Base-by-base conservation (phyloP, 2,329 filamentous ascomycete species). In the Penicillium occitanis region DNA sequence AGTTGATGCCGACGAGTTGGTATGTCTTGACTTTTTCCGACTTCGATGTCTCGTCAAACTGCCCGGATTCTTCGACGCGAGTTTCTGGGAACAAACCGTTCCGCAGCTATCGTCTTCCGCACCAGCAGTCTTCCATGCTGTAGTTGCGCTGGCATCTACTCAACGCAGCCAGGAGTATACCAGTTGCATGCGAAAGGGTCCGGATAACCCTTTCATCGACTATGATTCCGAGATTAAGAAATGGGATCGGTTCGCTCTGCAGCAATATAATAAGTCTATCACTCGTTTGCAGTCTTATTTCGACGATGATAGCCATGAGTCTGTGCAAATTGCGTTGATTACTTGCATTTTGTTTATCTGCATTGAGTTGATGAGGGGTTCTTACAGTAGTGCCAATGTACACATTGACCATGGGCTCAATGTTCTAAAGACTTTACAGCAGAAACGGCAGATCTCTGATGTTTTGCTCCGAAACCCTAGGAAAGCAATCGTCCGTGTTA, bases 301-400 rank as follows among this genome's bases (percentile, higher is more conserved):
- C 1, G 37, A 50, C 35, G 60, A 61, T 57, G 37, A 48, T 28
- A 63, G 60, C 22, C 64, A 63, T 35, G 35, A 58, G n/a, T 66
- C 64, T 14, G 59, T 66, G 22, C 64, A 51, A 25, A 44, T 66
- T 22, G 64, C 64, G 17, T 14, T 66, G 30, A 50, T 53, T n/a
- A 50, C 64, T 25, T 66, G 64, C 35, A 48, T 66, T 33, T 44
- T 66, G 8, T 66, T 66, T 10, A 66, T 61, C 2, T 66, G 64
- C 25, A 62, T 66, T 58, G 64, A 66, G 53, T 57, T 66, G 10
- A 66, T 66, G 64, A 66, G 50, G 22, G 64, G 64, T 5, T 62
- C 50, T 1, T 66, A 66, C 30, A 57, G 28, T n/a, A 5, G 51
- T 13, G 64, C 64, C 5, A 66, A 66, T 37, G 60, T 66, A 22